Evolutionary conservation across 2,329 filamentous ascomycete genomes (phyloP).

Genomic region (Paecilomyces dactylethromorphus): DNA sequence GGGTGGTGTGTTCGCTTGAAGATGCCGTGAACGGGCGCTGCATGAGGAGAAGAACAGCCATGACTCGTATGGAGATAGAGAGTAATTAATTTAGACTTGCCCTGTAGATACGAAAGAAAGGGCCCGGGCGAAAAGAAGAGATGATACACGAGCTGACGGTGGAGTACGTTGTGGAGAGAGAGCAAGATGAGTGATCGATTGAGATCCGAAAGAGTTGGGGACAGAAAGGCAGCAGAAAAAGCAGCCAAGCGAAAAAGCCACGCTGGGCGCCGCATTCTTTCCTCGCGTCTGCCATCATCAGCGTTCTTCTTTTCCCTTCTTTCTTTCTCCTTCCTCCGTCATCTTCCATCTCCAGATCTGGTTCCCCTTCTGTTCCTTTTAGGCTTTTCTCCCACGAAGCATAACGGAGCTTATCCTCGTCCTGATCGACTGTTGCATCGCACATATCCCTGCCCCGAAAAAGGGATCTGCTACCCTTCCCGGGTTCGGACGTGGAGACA

Average conservation of each 20-base stretch:
- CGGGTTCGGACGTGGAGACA: not conserved
- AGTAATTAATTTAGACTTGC: not conserved
- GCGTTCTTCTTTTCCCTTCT: not conserved
- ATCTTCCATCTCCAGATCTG: not conserved
- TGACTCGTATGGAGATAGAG: not conserved
- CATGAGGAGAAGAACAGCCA: not conserved
- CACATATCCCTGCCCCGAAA: not conserved
- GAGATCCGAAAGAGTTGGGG: not conserved
- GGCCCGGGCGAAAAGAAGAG: not conserved
- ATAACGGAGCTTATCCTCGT: not conserved
- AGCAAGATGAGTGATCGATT: not conserved
- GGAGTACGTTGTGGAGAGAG: not conserved
- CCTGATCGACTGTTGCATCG: not conserved
- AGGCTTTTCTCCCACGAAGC: not conserved
- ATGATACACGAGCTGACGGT: not conserved
- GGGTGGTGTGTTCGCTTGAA: constrained; percentile 3
- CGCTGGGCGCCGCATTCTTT: not conserved
- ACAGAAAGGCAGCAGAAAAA: not conserved
- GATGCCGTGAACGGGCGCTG: constrained; percentile 12
- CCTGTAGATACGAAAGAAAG: not conserved
- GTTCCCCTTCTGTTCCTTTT: not conserved
- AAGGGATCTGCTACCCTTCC: not conserved
- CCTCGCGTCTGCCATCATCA: not conserved
- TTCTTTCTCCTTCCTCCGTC: not conserved
- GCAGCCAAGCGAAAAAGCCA: not conserved